A percentile compares a stretch with the other conserved stretches of the same genome.
Evolutionary conservation across 192 early-diverging fungal species (phyloP).

Genomic region (Coemansia javaensis): DNA sequence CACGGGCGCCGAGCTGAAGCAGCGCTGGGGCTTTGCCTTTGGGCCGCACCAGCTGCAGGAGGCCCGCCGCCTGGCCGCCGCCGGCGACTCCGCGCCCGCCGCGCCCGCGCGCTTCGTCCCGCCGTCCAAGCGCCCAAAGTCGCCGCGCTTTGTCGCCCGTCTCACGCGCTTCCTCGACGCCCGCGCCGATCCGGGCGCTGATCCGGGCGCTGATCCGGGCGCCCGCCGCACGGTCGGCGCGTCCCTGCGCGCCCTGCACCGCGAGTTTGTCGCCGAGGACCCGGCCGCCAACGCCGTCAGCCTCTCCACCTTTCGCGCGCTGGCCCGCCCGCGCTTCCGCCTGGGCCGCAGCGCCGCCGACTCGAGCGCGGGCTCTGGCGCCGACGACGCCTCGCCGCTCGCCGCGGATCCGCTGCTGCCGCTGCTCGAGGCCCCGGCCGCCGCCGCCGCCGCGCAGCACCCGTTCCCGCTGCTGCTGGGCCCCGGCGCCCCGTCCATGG

Average conservation of each 20-base stretch:
- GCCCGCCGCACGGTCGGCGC: background rate
- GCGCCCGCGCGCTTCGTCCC: background rate
- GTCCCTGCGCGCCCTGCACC: slow-evolving; percentile 9
- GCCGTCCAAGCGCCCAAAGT: slow-evolving; percentile 7
- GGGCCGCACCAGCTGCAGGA: slow-evolving; percentile 23
- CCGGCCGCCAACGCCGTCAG: background rate
- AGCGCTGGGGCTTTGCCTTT: slow-evolving; percentile 10
- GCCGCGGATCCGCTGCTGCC: no score
- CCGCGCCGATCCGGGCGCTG: background rate
- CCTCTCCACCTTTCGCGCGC: slow-evolving; percentile 14
- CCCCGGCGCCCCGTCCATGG: no score
- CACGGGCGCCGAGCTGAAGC: slow-evolving; percentile 12
- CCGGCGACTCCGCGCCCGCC: no score
- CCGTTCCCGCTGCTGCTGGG: no score
- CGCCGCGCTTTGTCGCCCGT: background rate
- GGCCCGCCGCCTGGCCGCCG: slow-evolving; percentile 7
- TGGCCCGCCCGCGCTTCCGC: slow-evolving; percentile 5
- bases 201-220: no score
- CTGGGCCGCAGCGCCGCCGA: no score
- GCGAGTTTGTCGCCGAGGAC: slow-evolving; percentile 2
- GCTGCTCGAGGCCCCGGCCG: no score
- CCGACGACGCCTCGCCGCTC: no score
- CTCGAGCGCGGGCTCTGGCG: no score
- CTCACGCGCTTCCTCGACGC: background rate
- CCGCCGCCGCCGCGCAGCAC: no score